These are phyloP conservation scores for Sicyos baderoa DNA, from an alignment of 306 rosid genomes.

Conservation along the genomic window DNA sequence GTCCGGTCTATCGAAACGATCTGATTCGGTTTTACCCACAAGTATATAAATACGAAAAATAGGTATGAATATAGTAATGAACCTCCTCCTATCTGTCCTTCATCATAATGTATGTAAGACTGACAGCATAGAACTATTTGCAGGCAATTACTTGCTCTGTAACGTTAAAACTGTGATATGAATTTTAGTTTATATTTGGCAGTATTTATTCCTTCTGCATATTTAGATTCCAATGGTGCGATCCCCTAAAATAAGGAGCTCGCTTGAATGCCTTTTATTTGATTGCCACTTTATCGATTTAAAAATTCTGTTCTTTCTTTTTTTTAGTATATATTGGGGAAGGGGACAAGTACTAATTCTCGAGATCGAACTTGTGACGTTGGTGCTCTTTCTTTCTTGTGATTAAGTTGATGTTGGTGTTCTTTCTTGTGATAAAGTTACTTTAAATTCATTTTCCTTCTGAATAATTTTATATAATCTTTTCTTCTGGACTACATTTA, in stretches of 20 bases:
- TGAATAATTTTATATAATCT: no score
- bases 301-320: neutral
- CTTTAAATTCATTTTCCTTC: neutral
- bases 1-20: constrained; percentile 24
- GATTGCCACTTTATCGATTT: neutral
- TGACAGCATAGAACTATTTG: neutral
- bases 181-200: neutral
- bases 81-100: constrained; percentile 6
- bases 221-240: no score
- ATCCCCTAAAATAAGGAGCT: neutral
- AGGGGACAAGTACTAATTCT: no score
- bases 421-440: neutral
- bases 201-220: neutral
- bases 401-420: no score
- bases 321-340: no score
- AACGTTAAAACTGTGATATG: neutral
- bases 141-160: neutral
- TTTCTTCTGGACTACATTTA: no score
- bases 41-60: neutral
- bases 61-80: neutral
- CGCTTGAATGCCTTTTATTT: neutral
- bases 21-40: constrained; percentile 22
- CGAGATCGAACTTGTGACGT: no score
- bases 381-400: no score
- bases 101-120: neutral